phyloP scores from a whole-genome alignment of 257 asterid genomes.

The Perilla frutescens region DNA sequence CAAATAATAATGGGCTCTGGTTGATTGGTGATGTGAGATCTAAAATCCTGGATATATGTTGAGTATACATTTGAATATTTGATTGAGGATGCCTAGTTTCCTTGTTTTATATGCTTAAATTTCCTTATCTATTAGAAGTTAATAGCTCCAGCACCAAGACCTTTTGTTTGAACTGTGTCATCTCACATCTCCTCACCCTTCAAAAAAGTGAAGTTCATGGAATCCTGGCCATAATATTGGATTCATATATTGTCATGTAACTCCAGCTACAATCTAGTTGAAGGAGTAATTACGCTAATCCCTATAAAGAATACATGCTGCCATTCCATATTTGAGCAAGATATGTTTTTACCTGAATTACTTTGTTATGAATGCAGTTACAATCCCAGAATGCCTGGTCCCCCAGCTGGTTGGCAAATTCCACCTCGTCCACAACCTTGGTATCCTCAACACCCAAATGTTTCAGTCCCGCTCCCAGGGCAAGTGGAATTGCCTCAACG shows the following conservation, averaged over 20 bases:
- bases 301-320: too few species aligned
- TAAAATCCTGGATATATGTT: not conserved
- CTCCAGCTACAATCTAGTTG: too few species aligned
- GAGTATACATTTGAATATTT: not conserved
- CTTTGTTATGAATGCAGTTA: constrained; percentile 54
- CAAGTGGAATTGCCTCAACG: constrained; percentile 71
- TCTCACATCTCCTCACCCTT: not conserved
- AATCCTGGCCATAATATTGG: not conserved
- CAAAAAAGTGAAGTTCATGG: not conserved
- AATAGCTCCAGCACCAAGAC: not conserved
- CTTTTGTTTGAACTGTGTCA: not conserved
- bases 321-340: constrained; percentile 15
- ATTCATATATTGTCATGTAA: too few species aligned
- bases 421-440: constrained; percentile 78
- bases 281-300: too few species aligned
- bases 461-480: constrained; percentile 68
- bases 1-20: not conserved
- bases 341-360: constrained; percentile 28
- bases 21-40: not conserved
- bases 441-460: constrained; percentile 76
- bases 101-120: not conserved
- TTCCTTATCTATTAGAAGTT: not conserved
- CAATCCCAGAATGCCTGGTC: constrained; percentile 63
- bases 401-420: constrained; percentile 71
- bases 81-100: constrained; percentile 9